Evolutionary conservation across 306 rosid species (phyloP).

Genomic region (Sicyos baderoa): DNA sequence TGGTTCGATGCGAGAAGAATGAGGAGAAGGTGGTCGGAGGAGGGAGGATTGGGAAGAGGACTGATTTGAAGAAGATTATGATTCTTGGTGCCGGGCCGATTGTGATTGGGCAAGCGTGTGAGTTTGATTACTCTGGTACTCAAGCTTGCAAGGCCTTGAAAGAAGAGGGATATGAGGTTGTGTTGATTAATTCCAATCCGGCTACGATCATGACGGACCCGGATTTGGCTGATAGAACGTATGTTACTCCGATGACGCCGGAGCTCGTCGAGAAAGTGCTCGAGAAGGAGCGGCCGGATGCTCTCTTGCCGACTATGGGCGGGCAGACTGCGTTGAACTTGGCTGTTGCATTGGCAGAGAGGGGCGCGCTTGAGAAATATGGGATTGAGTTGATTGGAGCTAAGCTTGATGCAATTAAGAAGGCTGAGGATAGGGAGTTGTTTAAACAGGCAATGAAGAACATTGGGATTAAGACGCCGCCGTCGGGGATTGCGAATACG

Average conservation of each 20-base stretch:
- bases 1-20: slow-evolving; percentile 28
- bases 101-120: slow-evolving; percentile 92
- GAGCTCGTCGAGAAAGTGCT: slow-evolving; percentile 76
- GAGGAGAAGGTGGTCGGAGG: slow-evolving; percentile 18
- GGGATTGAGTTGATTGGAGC: slow-evolving; percentile 87
- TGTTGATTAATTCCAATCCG: slow-evolving; percentile 83
- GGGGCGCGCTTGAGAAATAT: slow-evolving; percentile 60
- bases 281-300: slow-evolving; percentile 79
- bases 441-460: slow-evolving; percentile 84
- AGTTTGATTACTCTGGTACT: slow-evolving; percentile 90
- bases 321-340: slow-evolving; percentile 91
- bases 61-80: slow-evolving; percentile 80
- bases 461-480: slow-evolving; percentile 77
- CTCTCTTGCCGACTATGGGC: slow-evolving; percentile 87
- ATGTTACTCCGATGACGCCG: slow-evolving; percentile 85
- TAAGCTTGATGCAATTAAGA: slow-evolving; percentile 79
- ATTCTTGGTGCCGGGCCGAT: slow-evolving; percentile 93
- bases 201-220: slow-evolving; percentile 99
- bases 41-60: slow-evolving; percentile 46
- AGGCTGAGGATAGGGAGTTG: slow-evolving; percentile 82
- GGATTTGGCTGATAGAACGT: slow-evolving; percentile 67
- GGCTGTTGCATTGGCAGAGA: slow-evolving; percentile 69
- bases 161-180: slow-evolving; percentile 79
- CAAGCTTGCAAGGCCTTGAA: slow-evolving; percentile 89
- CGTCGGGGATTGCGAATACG: slow-evolving; percentile 60